Percentiles rank a stretch among this genome's conserved stretches.
Conservation (phyloP, 1,284 basidiomycete species). For the Moesziomyces sp. region DNA sequence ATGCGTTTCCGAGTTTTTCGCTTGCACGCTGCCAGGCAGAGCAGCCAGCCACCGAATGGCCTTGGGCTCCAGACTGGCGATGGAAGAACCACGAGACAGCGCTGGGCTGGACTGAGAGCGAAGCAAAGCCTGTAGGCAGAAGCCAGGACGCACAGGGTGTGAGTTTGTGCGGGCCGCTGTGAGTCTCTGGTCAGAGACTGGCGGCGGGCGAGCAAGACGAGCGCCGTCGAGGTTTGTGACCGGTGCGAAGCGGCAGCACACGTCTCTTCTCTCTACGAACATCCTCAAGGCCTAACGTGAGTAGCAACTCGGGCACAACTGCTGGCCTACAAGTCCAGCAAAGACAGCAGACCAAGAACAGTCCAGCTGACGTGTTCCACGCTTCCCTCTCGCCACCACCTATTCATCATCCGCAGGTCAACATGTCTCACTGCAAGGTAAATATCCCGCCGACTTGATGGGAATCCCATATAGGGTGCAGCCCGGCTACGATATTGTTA, state of each 20-base stretch:
- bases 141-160: too few species aligned
- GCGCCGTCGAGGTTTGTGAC: slow-evolving; percentile 16
- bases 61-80: too few species aligned
- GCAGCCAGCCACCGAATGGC: neutral
- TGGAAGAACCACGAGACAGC: too few species aligned
- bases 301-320: slow-evolving; percentile 9
- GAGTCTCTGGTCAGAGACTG: too few species aligned
- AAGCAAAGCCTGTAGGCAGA: too few species aligned
- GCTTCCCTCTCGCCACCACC: slow-evolving; percentile 13
- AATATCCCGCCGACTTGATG: slow-evolving; percentile 35
- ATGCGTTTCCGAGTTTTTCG: neutral
- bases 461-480: slow-evolving; percentile 8
- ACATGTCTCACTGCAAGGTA: slow-evolving; percentile 60
- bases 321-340: neutral
- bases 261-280: slow-evolving; percentile 42
- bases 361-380: slow-evolving; percentile 10
- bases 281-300: slow-evolving; percentile 45
- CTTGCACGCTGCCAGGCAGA: neutral
- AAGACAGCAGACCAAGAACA: slow-evolving; percentile 1
- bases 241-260: slow-evolving; percentile 2
- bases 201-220: neutral
- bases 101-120: too few species aligned
- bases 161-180: neutral
- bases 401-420: slow-evolving; percentile 40
- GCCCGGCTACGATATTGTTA: slow-evolving; percentile 21